Evolutionary conservation across 495 filamentous ascomycete genomes (phyloP).

Genomic region (Sporormia fimetaria): DNA sequence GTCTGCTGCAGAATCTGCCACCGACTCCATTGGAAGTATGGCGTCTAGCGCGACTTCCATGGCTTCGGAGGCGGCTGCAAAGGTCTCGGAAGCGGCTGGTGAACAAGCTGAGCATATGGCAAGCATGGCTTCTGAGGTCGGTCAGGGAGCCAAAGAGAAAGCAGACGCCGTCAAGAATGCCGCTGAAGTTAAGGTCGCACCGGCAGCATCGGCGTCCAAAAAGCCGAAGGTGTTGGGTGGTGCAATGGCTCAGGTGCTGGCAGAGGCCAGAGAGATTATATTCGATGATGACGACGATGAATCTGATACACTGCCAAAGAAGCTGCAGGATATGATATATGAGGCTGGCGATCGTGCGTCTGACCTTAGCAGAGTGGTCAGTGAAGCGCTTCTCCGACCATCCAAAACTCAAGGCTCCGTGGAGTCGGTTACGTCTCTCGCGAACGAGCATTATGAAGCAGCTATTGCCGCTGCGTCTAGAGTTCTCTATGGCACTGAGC

Average conservation of each 20-base stretch:
- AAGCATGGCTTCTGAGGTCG: constrained; percentile 21
- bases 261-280: constrained; percentile 40
- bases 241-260: constrained; percentile 44
- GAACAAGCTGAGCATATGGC: constrained; percentile 10
- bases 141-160: constrained; percentile 14
- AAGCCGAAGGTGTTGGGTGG: constrained; percentile 43
- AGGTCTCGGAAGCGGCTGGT: constrained; percentile 20
- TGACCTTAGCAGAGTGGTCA: constrained; percentile 43
- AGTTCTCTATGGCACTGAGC: constrained; percentile 46
- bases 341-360: constrained; percentile 41
- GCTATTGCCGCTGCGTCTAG: constrained; percentile 47
- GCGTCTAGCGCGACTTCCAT: constrained; percentile 4
- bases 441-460: constrained; percentile 44
- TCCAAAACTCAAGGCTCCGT: constrained; percentile 36
- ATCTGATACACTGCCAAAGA: constrained; percentile 37
- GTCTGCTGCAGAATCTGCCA: background rate
- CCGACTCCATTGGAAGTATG: background rate
- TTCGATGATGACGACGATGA: constrained; percentile 44
- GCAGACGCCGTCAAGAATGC: constrained; percentile 1
- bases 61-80: constrained; percentile 16
- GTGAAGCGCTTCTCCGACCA: constrained; percentile 41
- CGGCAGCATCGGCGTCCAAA: constrained; percentile 17
- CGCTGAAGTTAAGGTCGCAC: background rate
- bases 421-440: constrained; percentile 39
- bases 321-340: constrained; percentile 40